Conservation (phyloP, 2,329 filamentous ascomycete species). For the Pyricularia pennisetigena region DNA sequence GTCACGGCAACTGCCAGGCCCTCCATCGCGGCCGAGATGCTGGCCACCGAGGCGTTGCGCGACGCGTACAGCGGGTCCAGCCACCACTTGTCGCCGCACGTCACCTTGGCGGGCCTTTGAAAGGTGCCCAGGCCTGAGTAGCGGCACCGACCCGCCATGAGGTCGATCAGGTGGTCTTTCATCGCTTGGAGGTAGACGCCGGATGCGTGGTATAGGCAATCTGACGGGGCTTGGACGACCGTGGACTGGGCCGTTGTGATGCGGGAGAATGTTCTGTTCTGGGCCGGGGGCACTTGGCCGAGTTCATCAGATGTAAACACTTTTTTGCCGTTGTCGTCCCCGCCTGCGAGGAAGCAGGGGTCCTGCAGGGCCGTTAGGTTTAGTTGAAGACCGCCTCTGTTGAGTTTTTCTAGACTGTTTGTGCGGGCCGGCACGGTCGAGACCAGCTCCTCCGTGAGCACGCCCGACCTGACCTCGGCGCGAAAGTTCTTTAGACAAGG, state of each 20-base stretch:
- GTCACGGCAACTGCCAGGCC: background rate
- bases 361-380: background rate
- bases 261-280: background rate
- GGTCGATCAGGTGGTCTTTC: background rate
- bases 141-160: background rate
- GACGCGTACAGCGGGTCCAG: background rate
- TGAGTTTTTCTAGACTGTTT: background rate
- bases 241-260: background rate
- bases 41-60: background rate
- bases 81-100: background rate
- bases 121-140: no score
- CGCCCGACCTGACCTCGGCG: background rate
- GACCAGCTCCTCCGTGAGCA: background rate
- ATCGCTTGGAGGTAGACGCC: background rate
- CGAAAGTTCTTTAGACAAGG: background rate
- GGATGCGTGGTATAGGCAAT: background rate
- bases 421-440: background rate
- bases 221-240: background rate
- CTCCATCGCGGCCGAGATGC: background rate
- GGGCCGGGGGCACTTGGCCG: background rate
- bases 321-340: background rate
- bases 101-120: background rate
- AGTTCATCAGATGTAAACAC: background rate
- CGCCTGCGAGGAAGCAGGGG: background rate
- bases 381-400: background rate